Conservation (phyloP, 2,329 filamentous ascomycete species). For the Leptodontidium sp. region DNA sequence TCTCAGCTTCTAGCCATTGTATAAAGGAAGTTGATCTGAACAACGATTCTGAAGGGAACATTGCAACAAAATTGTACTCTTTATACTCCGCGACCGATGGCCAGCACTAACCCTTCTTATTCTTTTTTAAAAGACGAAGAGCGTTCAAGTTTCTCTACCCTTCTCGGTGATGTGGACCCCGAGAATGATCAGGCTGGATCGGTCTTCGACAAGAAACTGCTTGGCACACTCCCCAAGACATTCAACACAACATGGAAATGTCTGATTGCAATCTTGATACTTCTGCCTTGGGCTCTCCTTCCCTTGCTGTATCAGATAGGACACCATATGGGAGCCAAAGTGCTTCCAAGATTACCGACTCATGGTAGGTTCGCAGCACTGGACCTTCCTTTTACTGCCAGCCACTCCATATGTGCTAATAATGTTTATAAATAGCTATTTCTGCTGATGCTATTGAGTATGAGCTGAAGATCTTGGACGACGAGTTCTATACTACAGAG, state of each 20-base stretch:
- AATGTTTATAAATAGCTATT: not conserved
- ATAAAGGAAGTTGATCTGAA: too few species aligned
- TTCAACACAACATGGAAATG: not conserved
- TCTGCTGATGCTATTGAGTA: not conserved
- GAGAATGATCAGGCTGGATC: not conserved
- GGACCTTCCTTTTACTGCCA: not conserved
- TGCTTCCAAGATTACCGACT: not conserved
- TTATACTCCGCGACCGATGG: not conserved
- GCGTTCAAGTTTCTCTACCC: not conserved
- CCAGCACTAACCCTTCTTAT: not conserved
- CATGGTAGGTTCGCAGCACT: not conserved
- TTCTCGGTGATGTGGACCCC: not conserved
- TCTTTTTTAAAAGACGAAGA: not conserved
- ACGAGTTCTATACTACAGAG: conserved; percentile 2
- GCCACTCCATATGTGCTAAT: not conserved
- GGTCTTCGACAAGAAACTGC: not conserved
- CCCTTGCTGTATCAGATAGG: not conserved
- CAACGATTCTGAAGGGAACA: too few species aligned
- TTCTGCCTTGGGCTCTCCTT: not conserved
- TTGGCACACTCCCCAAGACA: not conserved
- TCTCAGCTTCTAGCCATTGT: too few species aligned
- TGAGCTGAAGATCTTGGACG: not conserved
- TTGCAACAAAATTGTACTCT: too few species aligned
- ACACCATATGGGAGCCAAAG: not conserved
- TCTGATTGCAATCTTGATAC: not conserved